Percentiles rank a stretch among this genome's conserved stretches.
phyloP scores from a whole-genome alignment of 2,329 filamentous ascomycete genomes.

The Zymoseptoria pseudotritici region DNA sequence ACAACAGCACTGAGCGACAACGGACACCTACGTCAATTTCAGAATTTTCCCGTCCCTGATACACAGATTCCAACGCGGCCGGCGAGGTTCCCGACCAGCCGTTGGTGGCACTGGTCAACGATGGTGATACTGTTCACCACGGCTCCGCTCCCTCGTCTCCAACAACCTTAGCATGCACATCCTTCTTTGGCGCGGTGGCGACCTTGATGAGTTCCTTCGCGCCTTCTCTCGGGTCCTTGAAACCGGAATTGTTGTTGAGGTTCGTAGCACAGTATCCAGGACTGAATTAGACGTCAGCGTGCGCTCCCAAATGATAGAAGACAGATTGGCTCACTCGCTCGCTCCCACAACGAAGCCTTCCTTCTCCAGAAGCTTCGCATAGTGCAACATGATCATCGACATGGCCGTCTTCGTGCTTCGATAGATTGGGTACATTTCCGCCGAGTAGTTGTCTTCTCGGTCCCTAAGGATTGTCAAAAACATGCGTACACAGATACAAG shows the following conservation, averaged over 20 bases:
- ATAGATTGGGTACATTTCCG: slow-evolving; percentile 17
- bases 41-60: too few relatives aligned
- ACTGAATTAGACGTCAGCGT: neutral
- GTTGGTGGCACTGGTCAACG: too few relatives aligned
- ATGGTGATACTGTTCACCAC: slow-evolving; percentile 10
- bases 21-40: too few relatives aligned
- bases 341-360: slow-evolving; percentile 24
- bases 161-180: slow-evolving; percentile 20
- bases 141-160: slow-evolving; percentile 20
- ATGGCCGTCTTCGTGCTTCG: slow-evolving; percentile 22
- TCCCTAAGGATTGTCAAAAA: slow-evolving; percentile 1
- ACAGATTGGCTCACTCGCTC: slow-evolving; percentile 7
- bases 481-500: neutral
- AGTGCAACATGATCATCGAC: slow-evolving; percentile 24
- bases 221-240: slow-evolving; percentile 25
- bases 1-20: too few relatives aligned
- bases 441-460: neutral
- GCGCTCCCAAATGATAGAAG: slow-evolving; percentile 9
- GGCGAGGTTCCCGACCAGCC: too few relatives aligned
- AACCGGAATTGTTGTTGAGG: slow-evolving; percentile 19
- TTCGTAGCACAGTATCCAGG: slow-evolving; percentile 21
- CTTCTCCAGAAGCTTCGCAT: slow-evolving; percentile 13
- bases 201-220: slow-evolving; percentile 21
- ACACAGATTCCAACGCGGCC: too few relatives aligned
- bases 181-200: slow-evolving; percentile 16